Percentiles rank a stretch among this genome's conserved stretches.
Conservation (phyloP, 441 rosid species). For the Francoa sonchifolia region DNA sequence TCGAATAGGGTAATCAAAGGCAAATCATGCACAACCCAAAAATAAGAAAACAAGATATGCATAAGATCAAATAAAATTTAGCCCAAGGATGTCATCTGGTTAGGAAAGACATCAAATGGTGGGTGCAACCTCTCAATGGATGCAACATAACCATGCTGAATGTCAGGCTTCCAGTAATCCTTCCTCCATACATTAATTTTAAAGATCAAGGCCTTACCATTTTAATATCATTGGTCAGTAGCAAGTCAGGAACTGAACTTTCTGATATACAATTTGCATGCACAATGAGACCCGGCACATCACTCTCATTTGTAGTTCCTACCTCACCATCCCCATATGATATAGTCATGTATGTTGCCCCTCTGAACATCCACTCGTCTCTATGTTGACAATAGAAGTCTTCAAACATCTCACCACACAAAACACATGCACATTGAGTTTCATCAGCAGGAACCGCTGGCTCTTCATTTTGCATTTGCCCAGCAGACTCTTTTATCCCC, state of each 20-base stretch:
- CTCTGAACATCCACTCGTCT: constrained; percentile 75
- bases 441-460: constrained; percentile 69
- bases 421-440: constrained; percentile 66
- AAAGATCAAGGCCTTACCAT: constrained; percentile 34
- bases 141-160: not conserved
- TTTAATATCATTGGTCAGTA: constrained; percentile 30
- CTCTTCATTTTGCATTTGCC: constrained; percentile 24
- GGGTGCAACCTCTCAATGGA: not conserved
- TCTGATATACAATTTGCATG: constrained; percentile 55
- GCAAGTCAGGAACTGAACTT: constrained; percentile 42
- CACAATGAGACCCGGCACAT: constrained; percentile 42
- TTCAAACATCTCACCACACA: constrained; percentile 89
- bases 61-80: not conserved
- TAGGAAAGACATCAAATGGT: not conserved
- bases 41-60: not conserved
- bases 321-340: constrained; percentile 14
- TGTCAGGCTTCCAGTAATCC: not conserved
- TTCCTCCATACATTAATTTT: no score
- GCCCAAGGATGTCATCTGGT: not conserved
- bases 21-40: no score
- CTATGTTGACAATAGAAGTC: constrained; percentile 48
- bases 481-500: constrained; percentile 21
- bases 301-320: constrained; percentile 19
- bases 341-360: constrained; percentile 39
- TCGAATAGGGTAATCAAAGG: no score